Conservation (phyloP, 2,329 filamentous ascomycete genomes). For the Trichoderma simmonsii region DNA sequence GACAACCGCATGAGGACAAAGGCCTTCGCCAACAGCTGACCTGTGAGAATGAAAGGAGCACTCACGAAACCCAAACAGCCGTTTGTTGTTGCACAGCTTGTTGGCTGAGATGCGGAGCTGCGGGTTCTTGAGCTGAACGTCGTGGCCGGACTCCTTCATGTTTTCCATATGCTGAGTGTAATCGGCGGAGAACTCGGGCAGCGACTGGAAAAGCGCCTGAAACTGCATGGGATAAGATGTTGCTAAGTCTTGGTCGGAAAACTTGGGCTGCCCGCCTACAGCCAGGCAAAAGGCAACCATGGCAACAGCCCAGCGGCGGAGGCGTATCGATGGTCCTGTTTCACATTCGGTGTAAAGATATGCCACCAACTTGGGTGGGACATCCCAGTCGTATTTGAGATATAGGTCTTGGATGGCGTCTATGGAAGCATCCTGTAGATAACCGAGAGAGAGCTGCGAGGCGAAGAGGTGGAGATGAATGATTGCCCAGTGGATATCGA, state of each 20-base stretch:
- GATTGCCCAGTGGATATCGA: constrained; percentile 53
- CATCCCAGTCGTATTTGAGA: constrained; percentile 57
- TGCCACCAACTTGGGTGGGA: constrained; percentile 48
- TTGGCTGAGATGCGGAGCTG: constrained; percentile 58
- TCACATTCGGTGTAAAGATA: constrained; percentile 56
- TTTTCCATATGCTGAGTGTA: constrained; percentile 52
- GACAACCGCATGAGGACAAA: constrained; percentile 46
- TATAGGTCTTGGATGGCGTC: constrained; percentile 59
- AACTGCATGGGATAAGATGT: constrained; percentile 37
- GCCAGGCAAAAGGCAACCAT: constrained; percentile 58
- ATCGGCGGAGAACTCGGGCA: constrained; percentile 48
- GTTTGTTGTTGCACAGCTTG: constrained; percentile 53
- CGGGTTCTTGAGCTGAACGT: constrained; percentile 57
- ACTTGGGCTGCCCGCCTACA: constrained; percentile 30
- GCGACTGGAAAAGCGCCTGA: constrained; percentile 41
- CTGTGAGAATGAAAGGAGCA: constrained; percentile 61
- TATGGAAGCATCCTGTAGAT: constrained; percentile 56
- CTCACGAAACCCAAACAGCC: constrained; percentile 58
- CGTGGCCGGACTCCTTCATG: constrained; percentile 49
- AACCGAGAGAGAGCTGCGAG: constrained; percentile 46
- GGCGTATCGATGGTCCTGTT: constrained; percentile 45
- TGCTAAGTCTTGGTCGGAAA: constrained; percentile 29
- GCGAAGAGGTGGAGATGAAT: constrained; percentile 58
- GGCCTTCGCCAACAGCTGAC: constrained; percentile 50
- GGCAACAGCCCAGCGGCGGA: constrained; percentile 58